A percentile compares a stretch with the other conserved stretches of the same genome.
Conservation (phyloP, 768 basidiomycete species). For the Lactarius quietus region DNA sequence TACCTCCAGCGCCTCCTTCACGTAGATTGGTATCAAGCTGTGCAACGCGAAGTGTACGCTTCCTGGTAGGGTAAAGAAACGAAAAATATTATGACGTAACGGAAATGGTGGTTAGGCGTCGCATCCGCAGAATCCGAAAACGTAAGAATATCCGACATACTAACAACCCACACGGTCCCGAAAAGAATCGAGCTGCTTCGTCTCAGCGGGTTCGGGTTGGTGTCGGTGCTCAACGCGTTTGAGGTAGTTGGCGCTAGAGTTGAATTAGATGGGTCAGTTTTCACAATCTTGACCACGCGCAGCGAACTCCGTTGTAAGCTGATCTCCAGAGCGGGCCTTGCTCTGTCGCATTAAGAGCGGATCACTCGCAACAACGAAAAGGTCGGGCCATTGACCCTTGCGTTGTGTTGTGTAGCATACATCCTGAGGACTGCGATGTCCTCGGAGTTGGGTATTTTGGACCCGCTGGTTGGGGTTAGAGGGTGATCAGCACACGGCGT, state of each 20-base stretch:
- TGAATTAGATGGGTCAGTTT: slow-evolving; percentile 43
- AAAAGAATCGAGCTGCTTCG: slow-evolving; percentile 39
- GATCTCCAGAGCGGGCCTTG: slow-evolving; percentile 63
- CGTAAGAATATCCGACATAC: slow-evolving; percentile 82
- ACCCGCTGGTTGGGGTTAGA: slow-evolving; percentile 83
- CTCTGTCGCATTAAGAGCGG: slow-evolving; percentile 67
- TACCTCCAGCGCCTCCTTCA: slow-evolving; percentile 46
- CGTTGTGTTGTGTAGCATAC: slow-evolving; percentile 65
- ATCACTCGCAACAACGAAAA: neutral
- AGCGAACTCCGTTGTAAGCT: slow-evolving; percentile 83
- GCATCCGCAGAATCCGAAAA: slow-evolving; percentile 72
- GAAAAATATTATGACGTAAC: slow-evolving; percentile 52
- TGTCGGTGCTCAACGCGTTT: slow-evolving; percentile 19
- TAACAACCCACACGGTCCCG: slow-evolving; percentile 65
- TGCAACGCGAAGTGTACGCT: slow-evolving; percentile 31
- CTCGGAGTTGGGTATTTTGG: slow-evolving; percentile 87
- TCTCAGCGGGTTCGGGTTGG: slow-evolving; percentile 30
- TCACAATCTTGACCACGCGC: slow-evolving; percentile 57
- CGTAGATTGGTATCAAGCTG: slow-evolving; percentile 85
- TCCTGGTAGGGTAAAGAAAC: neutral
- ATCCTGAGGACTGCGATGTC: slow-evolving; percentile 88
- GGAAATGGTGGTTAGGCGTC: slow-evolving; percentile 81
- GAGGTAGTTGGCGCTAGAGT: slow-evolving; percentile 30
- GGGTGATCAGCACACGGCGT: neutral
- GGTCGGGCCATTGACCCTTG: slow-evolving; percentile 1